Conservation (phyloP, 768 basidiomycete genomes). For the Pleurotus ostreatus region DNA sequence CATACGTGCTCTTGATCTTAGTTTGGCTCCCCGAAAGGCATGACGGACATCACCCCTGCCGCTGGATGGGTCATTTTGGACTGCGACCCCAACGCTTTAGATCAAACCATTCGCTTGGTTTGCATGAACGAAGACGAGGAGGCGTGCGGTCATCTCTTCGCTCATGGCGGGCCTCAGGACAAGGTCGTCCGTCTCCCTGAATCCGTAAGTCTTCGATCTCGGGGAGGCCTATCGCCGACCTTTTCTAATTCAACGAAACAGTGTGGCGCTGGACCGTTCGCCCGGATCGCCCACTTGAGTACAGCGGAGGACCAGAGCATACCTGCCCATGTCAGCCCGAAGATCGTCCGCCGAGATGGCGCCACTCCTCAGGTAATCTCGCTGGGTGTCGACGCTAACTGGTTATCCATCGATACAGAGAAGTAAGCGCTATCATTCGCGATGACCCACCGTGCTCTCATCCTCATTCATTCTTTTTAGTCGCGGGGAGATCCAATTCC, state of each 20-base stretch:
- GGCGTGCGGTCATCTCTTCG: background rate
- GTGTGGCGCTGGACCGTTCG: background rate
- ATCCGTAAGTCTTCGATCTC: background rate
- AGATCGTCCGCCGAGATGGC: background rate
- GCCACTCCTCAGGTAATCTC: background rate
- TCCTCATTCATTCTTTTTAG: background rate
- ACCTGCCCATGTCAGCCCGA: background rate
- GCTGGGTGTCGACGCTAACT: background rate
- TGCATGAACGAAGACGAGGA: background rate
- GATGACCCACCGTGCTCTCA: background rate
- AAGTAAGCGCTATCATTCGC: background rate
- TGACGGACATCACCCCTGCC: constrained; percentile 2
- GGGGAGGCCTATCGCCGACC: background rate
- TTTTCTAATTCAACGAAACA: background rate
- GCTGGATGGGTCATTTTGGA: constrained; percentile 3
- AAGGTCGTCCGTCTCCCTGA: constrained; percentile 1
- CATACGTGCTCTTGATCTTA: background rate
- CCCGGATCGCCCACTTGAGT: background rate
- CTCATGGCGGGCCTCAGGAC: background rate
- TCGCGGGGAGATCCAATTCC: background rate
- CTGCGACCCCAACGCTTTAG: background rate
- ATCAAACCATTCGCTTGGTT: background rate
- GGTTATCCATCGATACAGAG: background rate
- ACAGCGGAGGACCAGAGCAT: background rate
- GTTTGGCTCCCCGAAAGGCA: background rate